Evolutionary conservation across 306 rosid genomes (phyloP), one percentile per base, ranked within the genome.

Genomic region (Lathyrus sativus): DNA sequence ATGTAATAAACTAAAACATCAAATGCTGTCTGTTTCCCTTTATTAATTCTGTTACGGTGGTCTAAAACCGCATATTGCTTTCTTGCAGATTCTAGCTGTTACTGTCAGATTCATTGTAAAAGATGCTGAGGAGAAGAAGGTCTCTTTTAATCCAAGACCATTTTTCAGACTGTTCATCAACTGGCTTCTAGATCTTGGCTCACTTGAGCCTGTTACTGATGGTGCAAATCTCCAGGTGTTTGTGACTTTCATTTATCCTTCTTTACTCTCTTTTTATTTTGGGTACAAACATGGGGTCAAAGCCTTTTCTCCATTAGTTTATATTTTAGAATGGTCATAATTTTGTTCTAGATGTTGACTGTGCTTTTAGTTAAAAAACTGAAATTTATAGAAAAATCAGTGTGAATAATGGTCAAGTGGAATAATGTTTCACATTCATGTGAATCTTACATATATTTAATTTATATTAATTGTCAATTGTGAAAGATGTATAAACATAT

Each of bases 221-320:
- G 97, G 96, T 80, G 91, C 97, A 74, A 95, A 87, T 82, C 82
- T 87, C 70, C 97, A 88, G 99, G 99, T 95, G 35, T 65, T 78
- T 55, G 66, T 80, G 13, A 65, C 13, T 28, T 71, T 39, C 38
- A 64, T 74, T 64, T 42, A 6, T 28, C 19, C 18, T 28, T 26
- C 18, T 11, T 56, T 4, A 9, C 59, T 19, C 22, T 19, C 22
- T 38, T 18, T 17, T 13, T 11, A 13, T 50, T 41, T 45, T 31
- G 17, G 46, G 37, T 65, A 12, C 66, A 28, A 42, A 10, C 9
- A 17, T 42, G 29, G 43, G 12, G 28, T 10, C 28, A 42, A 26
- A 41, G 13, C 44, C 55, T 19, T 15, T 70, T 73, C 35, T 51
- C 41, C 28, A 11, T 67, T 46, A 28, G 41, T 70, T 42, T 11